Evolutionary conservation across 441 rosid species (phyloP).

Genomic region (Rhodomyrtus psidioides): DNA sequence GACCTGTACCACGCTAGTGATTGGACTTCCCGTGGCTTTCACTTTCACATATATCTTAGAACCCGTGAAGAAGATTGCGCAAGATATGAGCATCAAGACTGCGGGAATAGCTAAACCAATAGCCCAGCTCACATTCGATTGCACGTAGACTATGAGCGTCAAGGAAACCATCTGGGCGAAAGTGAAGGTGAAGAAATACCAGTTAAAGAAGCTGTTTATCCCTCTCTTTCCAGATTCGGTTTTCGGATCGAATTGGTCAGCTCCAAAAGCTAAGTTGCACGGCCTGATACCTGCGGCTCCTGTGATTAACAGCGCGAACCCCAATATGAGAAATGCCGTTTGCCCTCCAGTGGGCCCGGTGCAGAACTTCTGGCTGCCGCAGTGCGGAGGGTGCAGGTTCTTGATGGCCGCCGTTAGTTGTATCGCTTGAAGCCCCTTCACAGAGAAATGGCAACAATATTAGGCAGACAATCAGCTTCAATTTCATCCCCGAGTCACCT

Average conservation of each 20-base stretch:
- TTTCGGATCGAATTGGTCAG: conserved; percentile 68
- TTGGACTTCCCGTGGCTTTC: conserved; percentile 65
- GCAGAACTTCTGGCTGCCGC: conserved; percentile 31
- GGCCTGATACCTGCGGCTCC: conserved; percentile 79
- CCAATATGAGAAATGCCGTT: conserved; percentile 39
- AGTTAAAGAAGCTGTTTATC: conserved; percentile 66
- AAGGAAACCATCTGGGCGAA: conserved; percentile 60
- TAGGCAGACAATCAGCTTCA: background rate
- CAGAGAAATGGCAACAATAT: background rate
- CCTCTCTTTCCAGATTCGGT: conserved; percentile 65
- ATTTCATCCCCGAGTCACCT: background rate
- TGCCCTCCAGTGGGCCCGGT: conserved; percentile 48
- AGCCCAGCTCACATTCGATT: conserved; percentile 69
- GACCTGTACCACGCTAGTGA: conserved; percentile 56
- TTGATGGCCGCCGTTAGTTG: conserved; percentile 57
- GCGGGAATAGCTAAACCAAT: conserved; percentile 65
- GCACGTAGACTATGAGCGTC: conserved; percentile 58
- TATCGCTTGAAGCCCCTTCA: conserved; percentile 56
- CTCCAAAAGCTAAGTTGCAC: conserved; percentile 70
- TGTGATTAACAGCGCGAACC: conserved; percentile 44
- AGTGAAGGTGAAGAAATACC: conserved; percentile 77
- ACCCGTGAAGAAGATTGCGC: conserved; percentile 41
- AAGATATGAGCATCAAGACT: conserved; percentile 46
- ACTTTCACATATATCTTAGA: conserved; percentile 57
- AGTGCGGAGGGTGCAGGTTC: conserved; percentile 49